A percentile compares a stretch with the other conserved stretches of the same genome.
phyloP scores from a whole-genome alignment of 768 basidiomycete species.

The Hericium alpestre region DNA sequence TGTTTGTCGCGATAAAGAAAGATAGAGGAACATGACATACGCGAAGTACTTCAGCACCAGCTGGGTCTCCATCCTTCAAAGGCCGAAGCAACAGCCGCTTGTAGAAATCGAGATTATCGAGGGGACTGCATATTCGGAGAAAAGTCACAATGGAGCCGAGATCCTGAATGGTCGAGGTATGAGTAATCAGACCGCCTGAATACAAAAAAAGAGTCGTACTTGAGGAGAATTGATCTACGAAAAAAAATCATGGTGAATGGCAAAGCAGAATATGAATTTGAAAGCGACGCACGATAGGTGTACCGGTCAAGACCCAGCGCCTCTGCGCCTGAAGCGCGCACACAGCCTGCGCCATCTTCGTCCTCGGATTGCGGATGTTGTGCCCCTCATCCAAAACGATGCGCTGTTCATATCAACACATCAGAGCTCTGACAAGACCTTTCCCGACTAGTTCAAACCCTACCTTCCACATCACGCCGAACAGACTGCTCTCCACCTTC shows the following conservation, averaged over 20 bases:
- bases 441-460: not conserved
- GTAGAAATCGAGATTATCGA: slow-evolving; percentile 78
- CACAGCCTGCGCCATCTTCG: slow-evolving; percentile 71
- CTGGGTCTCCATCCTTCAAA: slow-evolving; percentile 53
- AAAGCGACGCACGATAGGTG: slow-evolving; percentile 65
- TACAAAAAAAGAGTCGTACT: slow-evolving; percentile 23
- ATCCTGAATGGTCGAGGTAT: slow-evolving; percentile 39
- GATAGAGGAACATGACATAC: slow-evolving; percentile 29
- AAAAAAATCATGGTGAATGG: not conserved
- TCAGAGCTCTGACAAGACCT: not conserved
- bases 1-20: not conserved
- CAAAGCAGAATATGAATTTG: not conserved
- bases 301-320: slow-evolving; percentile 76
- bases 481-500: slow-evolving; percentile 48
- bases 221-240: slow-evolving; percentile 68
- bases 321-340: slow-evolving; percentile 55
- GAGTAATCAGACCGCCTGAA: not conserved
- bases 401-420: slow-evolving; percentile 31
- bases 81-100: slow-evolving; percentile 72
- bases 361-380: slow-evolving; percentile 73
- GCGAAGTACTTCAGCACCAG: slow-evolving; percentile 60
- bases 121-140: slow-evolving; percentile 72
- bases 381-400: slow-evolving; percentile 87
- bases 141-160: slow-evolving; percentile 81
- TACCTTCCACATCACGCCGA: slow-evolving; percentile 76